phyloP scores from a whole-genome alignment of 768 basidiomycete species.

The Pholiota molesta region DNA sequence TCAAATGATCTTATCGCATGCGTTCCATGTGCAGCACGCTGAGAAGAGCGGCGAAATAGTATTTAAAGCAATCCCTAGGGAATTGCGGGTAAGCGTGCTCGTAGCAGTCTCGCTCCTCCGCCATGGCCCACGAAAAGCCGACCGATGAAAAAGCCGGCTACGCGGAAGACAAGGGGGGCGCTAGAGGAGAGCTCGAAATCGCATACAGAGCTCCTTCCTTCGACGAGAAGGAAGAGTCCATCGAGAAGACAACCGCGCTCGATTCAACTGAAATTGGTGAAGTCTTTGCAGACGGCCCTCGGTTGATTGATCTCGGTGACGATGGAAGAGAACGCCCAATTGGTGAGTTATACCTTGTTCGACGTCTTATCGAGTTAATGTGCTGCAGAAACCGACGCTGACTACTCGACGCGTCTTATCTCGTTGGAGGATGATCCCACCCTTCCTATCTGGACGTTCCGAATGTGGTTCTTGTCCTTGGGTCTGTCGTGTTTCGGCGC shows the following conservation, averaged over 20 bases:
- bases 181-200: not conserved
- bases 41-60: not conserved
- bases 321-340: slow-evolving; percentile 55
- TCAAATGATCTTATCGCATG: slow-evolving; percentile 9
- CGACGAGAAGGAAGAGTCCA: slow-evolving; percentile 7
- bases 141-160: not conserved
- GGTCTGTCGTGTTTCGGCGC: slow-evolving; percentile 60
- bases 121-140: not conserved
- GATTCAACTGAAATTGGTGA: slow-evolving; percentile 25
- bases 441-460: slow-evolving; percentile 53
- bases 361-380: not conserved
- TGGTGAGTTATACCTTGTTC: slow-evolving; percentile 27
- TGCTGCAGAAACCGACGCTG: slow-evolving; percentile 43
- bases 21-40: slow-evolving; percentile 5
- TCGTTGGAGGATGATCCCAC: slow-evolving; percentile 56
- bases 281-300: slow-evolving; percentile 33
- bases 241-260: slow-evolving; percentile 26
- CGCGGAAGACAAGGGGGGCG: not conserved
- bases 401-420: slow-evolving; percentile 50
- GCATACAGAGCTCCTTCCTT: not conserved
- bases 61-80: not conserved
- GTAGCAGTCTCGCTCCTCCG: not conserved
- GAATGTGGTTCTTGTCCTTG: slow-evolving; percentile 57
- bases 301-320: slow-evolving; percentile 44
- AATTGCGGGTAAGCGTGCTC: not conserved